Evolutionary conservation across 768 basidiomycete species (phyloP).

Genomic region (Amanita rimosa): DNA sequence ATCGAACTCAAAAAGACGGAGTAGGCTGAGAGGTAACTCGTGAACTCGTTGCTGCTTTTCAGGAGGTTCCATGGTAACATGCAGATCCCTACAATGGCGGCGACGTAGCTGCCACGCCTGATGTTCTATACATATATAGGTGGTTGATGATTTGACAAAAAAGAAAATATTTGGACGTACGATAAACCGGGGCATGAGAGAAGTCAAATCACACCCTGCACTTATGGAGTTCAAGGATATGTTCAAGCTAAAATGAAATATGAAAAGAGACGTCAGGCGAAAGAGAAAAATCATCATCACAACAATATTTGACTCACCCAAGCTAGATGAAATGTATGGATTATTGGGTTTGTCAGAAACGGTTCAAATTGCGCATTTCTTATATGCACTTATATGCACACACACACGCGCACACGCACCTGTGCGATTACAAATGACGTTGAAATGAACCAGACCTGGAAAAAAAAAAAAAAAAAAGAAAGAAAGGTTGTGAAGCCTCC

Average conservation of each 20-base stretch:
- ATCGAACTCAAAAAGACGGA: conserved; percentile 76
- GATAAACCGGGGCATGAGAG: conserved; percentile 67
- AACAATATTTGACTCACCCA: conserved; percentile 4
- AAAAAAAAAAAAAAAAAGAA: too few relatives aligned
- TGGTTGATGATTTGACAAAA: too few relatives aligned
- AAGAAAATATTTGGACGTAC: conserved; percentile 18
- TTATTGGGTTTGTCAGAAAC: not conserved
- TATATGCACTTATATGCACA: too few relatives aligned
- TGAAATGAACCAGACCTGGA: conserved; percentile 61
- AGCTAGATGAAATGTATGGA: not conserved
- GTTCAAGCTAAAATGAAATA: too few relatives aligned
- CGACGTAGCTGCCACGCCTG: conserved; percentile 73
- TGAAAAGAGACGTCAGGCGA: too few relatives aligned
- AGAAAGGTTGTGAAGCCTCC: too few relatives aligned
- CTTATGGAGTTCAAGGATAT: conserved; percentile 77
- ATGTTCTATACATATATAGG: conserved; percentile 47
- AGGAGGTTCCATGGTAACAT: conserved; percentile 74
- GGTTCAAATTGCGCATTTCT: not conserved
- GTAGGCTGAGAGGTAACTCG: conserved; percentile 74
- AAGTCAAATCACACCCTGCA: conserved; percentile 76
- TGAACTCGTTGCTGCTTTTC: conserved; percentile 63
- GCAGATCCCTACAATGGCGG: conserved; percentile 61
- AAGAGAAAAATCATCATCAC: too few relatives aligned
- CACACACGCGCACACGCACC: too few relatives aligned
- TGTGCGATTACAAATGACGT: conserved; percentile 73